Percentiles rank a stretch among this genome's conserved stretches.
Conservation (phyloP, 2,329 filamentous ascomycete genomes). For the Penicillium oxalicum region DNA sequence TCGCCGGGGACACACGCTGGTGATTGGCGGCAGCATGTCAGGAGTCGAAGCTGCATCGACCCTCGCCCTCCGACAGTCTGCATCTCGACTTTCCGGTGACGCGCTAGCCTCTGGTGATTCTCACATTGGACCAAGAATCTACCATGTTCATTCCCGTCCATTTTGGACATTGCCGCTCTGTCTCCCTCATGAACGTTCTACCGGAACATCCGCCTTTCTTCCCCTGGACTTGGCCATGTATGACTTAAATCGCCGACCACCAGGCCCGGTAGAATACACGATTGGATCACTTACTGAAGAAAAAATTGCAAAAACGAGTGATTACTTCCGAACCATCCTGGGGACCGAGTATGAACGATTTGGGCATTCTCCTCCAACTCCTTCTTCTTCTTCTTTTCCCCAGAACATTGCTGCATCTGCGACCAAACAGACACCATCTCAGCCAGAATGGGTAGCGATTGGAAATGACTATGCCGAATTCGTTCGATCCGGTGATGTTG, state of each 20-base stretch:
- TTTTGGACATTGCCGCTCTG: slow-evolving; percentile 64
- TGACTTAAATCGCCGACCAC: slow-evolving; percentile 58
- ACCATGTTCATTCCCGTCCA: slow-evolving; percentile 64
- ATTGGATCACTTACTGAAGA: slow-evolving; percentile 60
- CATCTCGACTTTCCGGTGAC: slow-evolving; percentile 32
- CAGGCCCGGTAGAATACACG: slow-evolving; percentile 53
- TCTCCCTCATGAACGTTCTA: slow-evolving; percentile 29
- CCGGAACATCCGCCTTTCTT: slow-evolving; percentile 50
- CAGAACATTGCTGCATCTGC: slow-evolving; percentile 33
- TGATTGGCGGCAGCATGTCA: slow-evolving; percentile 78
- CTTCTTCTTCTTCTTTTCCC: too few relatives aligned
- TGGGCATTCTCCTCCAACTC: slow-evolving; percentile 21
- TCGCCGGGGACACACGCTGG: slow-evolving; percentile 56
- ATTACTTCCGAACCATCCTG: slow-evolving; percentile 40
- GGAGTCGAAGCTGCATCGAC: slow-evolving; percentile 70
- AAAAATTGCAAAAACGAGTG: slow-evolving; percentile 51
- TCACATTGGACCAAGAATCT: slow-evolving; percentile 42
- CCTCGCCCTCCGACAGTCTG: slow-evolving; percentile 66
- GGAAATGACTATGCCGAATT: slow-evolving; percentile 69
- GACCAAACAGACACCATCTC: slow-evolving; percentile 31
- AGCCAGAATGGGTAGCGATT: slow-evolving; percentile 62
- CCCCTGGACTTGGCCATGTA: slow-evolving; percentile 69
- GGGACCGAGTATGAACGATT: slow-evolving; percentile 42
- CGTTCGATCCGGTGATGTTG: slow-evolving; percentile 59
- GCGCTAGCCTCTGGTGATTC: neutral